Percentiles rank a stretch among this genome's conserved stretches.
Conservation (phyloP, 805 yeast genomes). For the Cyberlindnera japonica region DNA sequence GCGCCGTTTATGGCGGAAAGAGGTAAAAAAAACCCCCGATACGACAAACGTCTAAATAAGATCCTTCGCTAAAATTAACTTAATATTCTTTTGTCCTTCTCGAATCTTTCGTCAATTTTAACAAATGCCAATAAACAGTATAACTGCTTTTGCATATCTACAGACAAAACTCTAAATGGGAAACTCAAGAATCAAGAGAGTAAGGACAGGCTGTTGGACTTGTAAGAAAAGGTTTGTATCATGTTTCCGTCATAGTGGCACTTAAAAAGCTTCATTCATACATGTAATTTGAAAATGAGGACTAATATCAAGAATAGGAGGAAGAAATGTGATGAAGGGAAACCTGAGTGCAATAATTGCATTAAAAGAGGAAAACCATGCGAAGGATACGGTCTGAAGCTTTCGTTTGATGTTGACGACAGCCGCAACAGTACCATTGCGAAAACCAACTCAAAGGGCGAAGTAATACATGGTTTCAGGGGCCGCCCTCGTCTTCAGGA, state of each 20-base stretch:
- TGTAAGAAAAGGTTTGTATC: conserved; percentile 45
- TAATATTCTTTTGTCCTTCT: too few species aligned
- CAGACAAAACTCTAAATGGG: not conserved
- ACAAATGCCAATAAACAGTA: too few species aligned
- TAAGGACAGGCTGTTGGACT: conserved; percentile 57
- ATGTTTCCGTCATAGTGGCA: not conserved
- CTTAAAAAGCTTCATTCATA: not conserved
- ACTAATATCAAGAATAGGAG: too few species aligned
- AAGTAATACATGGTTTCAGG: conserved; percentile 37
- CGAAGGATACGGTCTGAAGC: conserved; percentile 46
- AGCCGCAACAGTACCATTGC: conserved; percentile 30
- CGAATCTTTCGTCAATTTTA: too few species aligned
- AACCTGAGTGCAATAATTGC: conserved; percentile 50
- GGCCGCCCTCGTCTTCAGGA: conserved; percentile 41
- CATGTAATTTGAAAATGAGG: too few species aligned
- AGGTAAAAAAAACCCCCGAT: too few species aligned
- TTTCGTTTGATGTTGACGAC: conserved; percentile 50
- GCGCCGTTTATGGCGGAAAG: too few species aligned
- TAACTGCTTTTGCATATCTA: too few species aligned
- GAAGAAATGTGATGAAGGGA: conserved; percentile 54
- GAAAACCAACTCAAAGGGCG: conserved; percentile 32
- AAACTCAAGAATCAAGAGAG: conserved; percentile 22
- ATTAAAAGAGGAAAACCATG: conserved; percentile 40
- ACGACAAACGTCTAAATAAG: too few species aligned
- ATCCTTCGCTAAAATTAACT: too few species aligned